Percentiles rank a stretch among this genome's conserved stretches.
Conservation (phyloP, 179 eudicot species). For the Beta corolliflora region DNA sequence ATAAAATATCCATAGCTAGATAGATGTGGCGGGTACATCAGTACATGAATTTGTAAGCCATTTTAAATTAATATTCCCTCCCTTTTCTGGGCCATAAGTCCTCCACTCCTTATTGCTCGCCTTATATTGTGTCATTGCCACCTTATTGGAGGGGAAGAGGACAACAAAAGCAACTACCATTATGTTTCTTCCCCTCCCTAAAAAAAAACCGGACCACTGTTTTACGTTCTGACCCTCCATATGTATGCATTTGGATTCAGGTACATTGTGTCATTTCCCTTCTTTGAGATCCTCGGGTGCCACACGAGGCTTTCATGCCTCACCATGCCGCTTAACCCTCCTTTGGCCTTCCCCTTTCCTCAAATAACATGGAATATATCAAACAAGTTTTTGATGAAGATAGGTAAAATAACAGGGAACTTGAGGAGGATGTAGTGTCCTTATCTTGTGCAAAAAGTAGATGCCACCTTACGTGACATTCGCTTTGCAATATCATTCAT, state of each 20-base stretch:
- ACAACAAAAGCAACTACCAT: neutral
- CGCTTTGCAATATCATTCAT: too few species aligned
- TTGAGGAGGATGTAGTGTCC: slow-evolving; percentile 4
- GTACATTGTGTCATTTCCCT: neutral
- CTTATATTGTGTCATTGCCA: too few species aligned
- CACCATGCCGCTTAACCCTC: neutral
- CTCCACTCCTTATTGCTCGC: neutral
- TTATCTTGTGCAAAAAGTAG: neutral
- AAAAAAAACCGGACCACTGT: neutral
- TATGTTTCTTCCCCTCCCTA: neutral
- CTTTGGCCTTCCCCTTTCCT: neutral
- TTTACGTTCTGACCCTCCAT: neutral
- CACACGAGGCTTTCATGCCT: neutral
- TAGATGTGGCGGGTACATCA: too few species aligned
- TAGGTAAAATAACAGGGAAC: neutral
- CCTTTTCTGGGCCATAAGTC: too few species aligned
- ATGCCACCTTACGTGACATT: too few species aligned
- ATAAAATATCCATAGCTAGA: too few species aligned
- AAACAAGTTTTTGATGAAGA: neutral
- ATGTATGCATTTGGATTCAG: neutral
- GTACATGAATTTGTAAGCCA: too few species aligned
- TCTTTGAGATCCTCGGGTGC: neutral
- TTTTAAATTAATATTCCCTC: too few species aligned
- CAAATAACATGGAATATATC: neutral
- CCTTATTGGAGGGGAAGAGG: neutral